Evolutionary conservation across 345 rosid species (phyloP), one percentile per base, ranked within the genome.

Genomic region (Lumnitzera racemosa): DNA sequence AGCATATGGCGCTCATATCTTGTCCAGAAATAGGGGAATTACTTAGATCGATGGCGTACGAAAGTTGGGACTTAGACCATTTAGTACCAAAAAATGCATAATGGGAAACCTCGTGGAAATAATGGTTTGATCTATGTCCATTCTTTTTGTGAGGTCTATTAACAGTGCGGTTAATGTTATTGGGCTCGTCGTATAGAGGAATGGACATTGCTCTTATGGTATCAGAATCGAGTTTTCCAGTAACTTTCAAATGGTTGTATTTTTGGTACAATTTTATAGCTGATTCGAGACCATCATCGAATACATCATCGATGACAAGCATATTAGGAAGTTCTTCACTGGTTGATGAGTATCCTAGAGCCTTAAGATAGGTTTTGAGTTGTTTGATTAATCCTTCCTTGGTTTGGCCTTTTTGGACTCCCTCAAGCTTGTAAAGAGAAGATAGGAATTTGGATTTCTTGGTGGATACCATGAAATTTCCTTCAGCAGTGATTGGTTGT

Each of bases 131-230:
- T 36, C 43, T 4, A 36, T 36, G 43, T 36, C 43, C 43, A 4
- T 36, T 36, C 11, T 36, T 36, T 9, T 36, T 36, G 10, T 3
- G 7, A 7, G 43, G 43, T 5, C 43, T 36, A 9, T 0, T 36
- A 36, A 5, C 11, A 36, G 43, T 36, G 43, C 11, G 43, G 43
- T 36, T 36, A 4, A 36, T 36, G 43, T 9, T 54, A 59, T 69
- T 71, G 15, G 74, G 56, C 55, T 53, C 49, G 2, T 71, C 68
- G 15, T 74, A 74, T 31, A 73, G 6, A 3, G 62, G 77, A 50
- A n/a, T 54, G 64, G 55, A 61, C 59, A 73, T 69, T 20, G 36
- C 24, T 46, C 47, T 20, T 2, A 11, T 49, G 3, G 73, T 61
- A 2, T 52, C 2, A 4, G 23, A n/a, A 11, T 61, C 70, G 1